Conservation (phyloP, 2,329 filamentous ascomycete species). For the Achaetomium macrosporum region DNA sequence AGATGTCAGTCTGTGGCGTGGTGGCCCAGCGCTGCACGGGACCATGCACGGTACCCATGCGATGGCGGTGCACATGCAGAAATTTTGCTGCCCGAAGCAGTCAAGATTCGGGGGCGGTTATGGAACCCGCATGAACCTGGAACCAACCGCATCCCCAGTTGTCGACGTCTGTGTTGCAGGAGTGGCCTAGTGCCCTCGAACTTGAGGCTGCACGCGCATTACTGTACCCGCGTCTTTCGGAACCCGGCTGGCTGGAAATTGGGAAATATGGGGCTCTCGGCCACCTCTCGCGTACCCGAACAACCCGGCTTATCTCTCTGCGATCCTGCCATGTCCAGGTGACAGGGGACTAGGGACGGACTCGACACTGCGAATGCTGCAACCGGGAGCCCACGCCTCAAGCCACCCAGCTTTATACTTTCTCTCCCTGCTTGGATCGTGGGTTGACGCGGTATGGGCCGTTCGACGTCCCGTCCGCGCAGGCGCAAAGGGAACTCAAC, state of each 20-base stretch:
- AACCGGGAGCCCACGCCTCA: not conserved
- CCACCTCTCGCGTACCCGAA: not conserved
- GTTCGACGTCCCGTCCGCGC: not conserved
- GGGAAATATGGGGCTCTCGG: not conserved
- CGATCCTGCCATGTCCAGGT: not conserved
- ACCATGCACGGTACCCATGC: slow-evolving; percentile 11
- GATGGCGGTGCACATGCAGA: slow-evolving; percentile 5
- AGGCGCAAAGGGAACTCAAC: not conserved
- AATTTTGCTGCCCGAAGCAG: slow-evolving; percentile 4
- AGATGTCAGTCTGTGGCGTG: slow-evolving; percentile 8
- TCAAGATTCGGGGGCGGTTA: not conserved
- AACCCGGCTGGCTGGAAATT: slow-evolving; percentile 3
- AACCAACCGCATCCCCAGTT: not conserved
- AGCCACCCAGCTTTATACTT: not conserved
- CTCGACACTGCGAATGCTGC: not conserved
- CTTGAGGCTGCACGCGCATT: not conserved
- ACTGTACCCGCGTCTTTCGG: not conserved
- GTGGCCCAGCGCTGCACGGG: slow-evolving; percentile 11
- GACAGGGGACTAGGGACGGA: not conserved
- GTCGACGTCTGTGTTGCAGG: slow-evolving; percentile 6
- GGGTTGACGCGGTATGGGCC: slow-evolving; percentile 1
- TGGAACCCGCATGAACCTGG: not conserved
- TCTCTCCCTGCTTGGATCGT: not conserved
- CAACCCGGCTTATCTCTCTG: not conserved
- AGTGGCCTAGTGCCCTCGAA: not conserved